Evolutionary conservation across 2,329 filamentous ascomycete genomes (phyloP).

Genomic region (Microdochium nivale): DNA sequence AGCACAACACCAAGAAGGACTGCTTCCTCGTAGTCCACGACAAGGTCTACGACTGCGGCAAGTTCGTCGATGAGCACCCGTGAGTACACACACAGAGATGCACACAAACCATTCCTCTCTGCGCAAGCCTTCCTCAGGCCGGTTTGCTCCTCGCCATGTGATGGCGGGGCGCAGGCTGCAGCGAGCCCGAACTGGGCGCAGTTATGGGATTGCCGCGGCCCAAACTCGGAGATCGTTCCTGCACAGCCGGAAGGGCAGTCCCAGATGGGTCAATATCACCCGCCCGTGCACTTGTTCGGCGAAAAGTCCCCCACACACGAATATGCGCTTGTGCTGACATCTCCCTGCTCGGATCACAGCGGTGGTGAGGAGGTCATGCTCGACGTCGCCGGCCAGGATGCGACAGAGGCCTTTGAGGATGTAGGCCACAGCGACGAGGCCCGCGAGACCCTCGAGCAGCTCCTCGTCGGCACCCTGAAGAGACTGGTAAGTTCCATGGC

Average conservation of each 20-base stretch:
- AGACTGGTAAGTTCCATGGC: constrained; percentile 57
- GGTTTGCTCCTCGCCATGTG: no score
- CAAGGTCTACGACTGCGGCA: constrained; percentile 85
- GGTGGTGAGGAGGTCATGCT: constrained; percentile 98
- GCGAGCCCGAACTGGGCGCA: no score
- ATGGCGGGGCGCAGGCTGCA: no score
- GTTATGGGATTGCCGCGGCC: no score
- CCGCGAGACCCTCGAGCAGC: constrained; percentile 77
- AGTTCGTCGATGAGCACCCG: constrained; percentile 97
- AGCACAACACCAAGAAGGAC: constrained; percentile 91
- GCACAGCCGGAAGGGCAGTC: no score
- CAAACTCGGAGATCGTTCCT: no score
- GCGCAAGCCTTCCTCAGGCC: neutral
- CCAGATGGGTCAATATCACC: neutral
- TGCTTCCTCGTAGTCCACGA: constrained; percentile 88
- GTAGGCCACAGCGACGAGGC: constrained; percentile 99
- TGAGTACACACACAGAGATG: constrained; percentile 37
- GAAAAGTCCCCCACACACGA: no score
- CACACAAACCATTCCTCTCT: no score
- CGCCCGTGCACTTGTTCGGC: no score
- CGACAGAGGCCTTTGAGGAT: constrained; percentile 97
- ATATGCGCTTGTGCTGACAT: constrained; percentile 13
- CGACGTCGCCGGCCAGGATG: constrained; percentile 91
- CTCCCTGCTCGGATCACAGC: constrained; percentile 36
- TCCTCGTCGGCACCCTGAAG: constrained; percentile 72